Evolutionary conservation across 495 filamentous ascomycete species (phyloP).

Genomic region (Penicillium paradoxum): DNA sequence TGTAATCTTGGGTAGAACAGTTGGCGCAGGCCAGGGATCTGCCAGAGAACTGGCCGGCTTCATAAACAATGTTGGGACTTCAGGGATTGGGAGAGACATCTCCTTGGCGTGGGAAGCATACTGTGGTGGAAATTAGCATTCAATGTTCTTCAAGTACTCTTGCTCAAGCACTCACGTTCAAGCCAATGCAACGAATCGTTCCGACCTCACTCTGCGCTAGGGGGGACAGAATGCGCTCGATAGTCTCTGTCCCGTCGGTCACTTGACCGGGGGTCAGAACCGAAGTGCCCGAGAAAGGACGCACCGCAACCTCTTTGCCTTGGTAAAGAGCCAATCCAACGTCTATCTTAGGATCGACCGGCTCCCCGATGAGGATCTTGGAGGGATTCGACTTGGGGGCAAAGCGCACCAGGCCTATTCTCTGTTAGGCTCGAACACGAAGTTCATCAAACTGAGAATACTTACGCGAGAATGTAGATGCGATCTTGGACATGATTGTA

Average conservation of each 20-base stretch:
- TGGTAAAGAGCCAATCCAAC: constrained; percentile 51
- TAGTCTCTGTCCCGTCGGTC: constrained; percentile 44
- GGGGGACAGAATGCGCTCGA: constrained; percentile 52
- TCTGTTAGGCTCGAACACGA: constrained; percentile 2
- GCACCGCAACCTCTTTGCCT: constrained; percentile 50
- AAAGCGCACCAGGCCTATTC: constrained; percentile 55
- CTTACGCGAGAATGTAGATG: constrained; percentile 43
- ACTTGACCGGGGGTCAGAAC: constrained; percentile 47
- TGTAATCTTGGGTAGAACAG: constrained; percentile 59
- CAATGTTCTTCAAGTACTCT: background rate
- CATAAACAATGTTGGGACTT: constrained; percentile 73
- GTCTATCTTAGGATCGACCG: constrained; percentile 47
- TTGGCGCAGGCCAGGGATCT: constrained; percentile 62
- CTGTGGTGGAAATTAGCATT: constrained; percentile 23
- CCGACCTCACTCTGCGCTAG: constrained; percentile 42
- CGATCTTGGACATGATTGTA: constrained; percentile 36
- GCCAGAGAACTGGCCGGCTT: constrained; percentile 69
- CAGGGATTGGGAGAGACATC: constrained; percentile 64
- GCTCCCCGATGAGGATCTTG: constrained; percentile 54
- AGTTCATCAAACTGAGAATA: background rate
- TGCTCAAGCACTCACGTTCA: constrained; percentile 50
- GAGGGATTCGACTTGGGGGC: constrained; percentile 47
- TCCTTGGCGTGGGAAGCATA: constrained; percentile 75
- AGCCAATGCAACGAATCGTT: constrained; percentile 64
- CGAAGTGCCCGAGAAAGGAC: constrained; percentile 51